Percentiles rank a stretch among this genome's conserved stretches.
Evolutionary conservation across 2,329 filamentous ascomycete species (phyloP).

Genomic region (Huntiella omanensis): DNA sequence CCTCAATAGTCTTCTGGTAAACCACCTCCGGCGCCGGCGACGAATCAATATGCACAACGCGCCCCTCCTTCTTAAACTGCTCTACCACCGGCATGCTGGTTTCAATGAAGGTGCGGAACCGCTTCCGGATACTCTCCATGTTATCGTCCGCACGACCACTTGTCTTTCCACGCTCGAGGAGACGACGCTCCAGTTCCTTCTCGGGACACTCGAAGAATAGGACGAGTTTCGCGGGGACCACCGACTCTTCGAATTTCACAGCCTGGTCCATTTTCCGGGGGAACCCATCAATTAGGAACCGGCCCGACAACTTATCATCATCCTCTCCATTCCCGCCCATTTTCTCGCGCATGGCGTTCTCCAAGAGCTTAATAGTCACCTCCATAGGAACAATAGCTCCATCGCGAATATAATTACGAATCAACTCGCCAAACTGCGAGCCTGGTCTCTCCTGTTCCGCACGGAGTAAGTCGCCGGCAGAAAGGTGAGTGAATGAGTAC

Average conservation of each 20-base stretch:
- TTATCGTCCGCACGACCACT: constrained; percentile 87
- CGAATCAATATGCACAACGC: constrained; percentile 65
- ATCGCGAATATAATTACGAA: constrained; percentile 83
- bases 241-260: constrained; percentile 73
- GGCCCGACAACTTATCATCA: constrained; percentile 30
- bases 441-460: constrained; percentile 80
- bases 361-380: constrained; percentile 79
- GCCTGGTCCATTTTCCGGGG: constrained; percentile 96
- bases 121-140: constrained; percentile 84
- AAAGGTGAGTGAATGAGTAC: constrained; percentile 84
- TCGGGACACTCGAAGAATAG: constrained; percentile 92
- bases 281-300: constrained; percentile 71
- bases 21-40: constrained; percentile 45
- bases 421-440: constrained; percentile 79
- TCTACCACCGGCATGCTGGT: constrained; percentile 96
- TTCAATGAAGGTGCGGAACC: constrained; percentile 84
- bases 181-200: constrained; percentile 62
- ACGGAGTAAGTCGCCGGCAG: constrained; percentile 79
- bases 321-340: constrained; percentile 23
- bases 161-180: constrained; percentile 82
- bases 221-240: constrained; percentile 68
- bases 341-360: constrained; percentile 71
- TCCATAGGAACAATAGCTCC: constrained; percentile 98
- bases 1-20: constrained; percentile 32
- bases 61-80: constrained; percentile 55